phyloP scores from a whole-genome alignment of 805 yeast genomes.

The Yamadazyma scolyti region DNA sequence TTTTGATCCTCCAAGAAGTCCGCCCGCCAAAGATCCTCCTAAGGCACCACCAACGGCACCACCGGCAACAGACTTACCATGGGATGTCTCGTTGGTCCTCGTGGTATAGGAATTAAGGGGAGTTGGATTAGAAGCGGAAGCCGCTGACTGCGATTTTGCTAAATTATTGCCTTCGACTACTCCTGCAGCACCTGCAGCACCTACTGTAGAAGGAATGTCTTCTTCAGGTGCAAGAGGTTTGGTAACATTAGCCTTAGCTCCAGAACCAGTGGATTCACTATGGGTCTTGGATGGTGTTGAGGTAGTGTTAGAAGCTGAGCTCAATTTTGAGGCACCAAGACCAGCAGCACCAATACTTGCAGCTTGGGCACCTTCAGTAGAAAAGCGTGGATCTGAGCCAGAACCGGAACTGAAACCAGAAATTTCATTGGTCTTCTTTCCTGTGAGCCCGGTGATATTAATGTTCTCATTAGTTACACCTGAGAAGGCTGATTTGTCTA shows the following conservation, averaged over 20 bases:
- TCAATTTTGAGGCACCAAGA: conserved; percentile 1
- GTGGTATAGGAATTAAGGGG: not conserved
- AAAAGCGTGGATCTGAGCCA: too few species aligned
- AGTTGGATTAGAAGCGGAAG: not conserved
- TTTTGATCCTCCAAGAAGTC: conserved; percentile 4
- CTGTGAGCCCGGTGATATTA: too few species aligned
- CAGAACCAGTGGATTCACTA: too few species aligned
- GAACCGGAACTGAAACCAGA: too few species aligned
- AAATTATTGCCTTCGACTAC: not conserved
- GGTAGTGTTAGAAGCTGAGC: not conserved
- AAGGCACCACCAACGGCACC: conserved; percentile 2
- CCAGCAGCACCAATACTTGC: conserved; percentile 2
- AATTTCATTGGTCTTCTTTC: too few species aligned
- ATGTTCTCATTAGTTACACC: too few species aligned
- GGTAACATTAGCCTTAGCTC: conserved; percentile 6
- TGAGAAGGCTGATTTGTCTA: too few species aligned
- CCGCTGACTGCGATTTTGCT: not conserved
- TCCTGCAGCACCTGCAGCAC: conserved; percentile 1
- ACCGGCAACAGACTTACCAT: not conserved
- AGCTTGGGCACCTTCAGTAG: too few species aligned
- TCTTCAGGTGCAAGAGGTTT: conserved; percentile 5
- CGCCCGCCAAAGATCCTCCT: conserved; percentile 4
- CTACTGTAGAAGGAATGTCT: not conserved
- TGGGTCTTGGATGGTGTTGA: too few species aligned
- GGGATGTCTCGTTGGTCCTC: not conserved